Evolutionary conservation across 306 rosid species (phyloP).

Genomic region (Hippophae tibetana): DNA sequence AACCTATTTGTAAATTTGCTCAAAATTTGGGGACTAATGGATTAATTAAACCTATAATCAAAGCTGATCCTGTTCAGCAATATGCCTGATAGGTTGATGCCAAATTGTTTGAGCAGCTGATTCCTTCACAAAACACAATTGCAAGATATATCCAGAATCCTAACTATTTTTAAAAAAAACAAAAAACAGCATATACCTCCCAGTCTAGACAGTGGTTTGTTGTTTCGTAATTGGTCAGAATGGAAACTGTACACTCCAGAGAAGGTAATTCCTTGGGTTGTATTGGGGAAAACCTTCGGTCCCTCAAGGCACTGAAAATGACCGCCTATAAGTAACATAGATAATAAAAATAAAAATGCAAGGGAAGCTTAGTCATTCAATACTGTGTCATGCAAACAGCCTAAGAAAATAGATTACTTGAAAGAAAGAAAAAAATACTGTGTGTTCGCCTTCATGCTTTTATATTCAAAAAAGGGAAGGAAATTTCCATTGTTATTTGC

Average conservation of each 20-base stretch:
- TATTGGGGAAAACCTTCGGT: conserved; percentile 86
- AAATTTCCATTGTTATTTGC: too few species aligned
- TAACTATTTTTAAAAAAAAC: conserved; percentile 2
- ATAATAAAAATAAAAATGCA: conserved; percentile 15
- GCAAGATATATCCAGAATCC: background rate
- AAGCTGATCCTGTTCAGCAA: background rate
- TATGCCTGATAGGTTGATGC: background rate
- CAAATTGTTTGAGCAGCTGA: background rate
- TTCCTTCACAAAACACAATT: conserved; percentile 2
- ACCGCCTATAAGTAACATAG: too few species aligned
- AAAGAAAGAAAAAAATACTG: too few species aligned
- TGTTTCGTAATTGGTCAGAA: conserved; percentile 77
- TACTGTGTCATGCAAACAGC: background rate
- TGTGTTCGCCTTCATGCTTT: too few species aligned
- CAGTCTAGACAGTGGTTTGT: conserved; percentile 81
- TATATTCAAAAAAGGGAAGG: too few species aligned
- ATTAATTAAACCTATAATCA: background rate
- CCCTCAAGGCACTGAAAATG: conserved; percentile 75
- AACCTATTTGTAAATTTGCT: too few species aligned
- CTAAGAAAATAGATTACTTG: too few species aligned
- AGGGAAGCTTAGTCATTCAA: conserved; percentile 6
- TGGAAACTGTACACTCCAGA: conserved; percentile 92
- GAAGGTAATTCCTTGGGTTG: conserved; percentile 65
- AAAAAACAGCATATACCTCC: conserved; percentile 54
- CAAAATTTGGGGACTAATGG: too few species aligned